A percentile compares a stretch with the other conserved stretches of the same genome.
Conservation (phyloP, 164 flowering plant genomes). For the grape (Vitis vinifera) region DNA sequence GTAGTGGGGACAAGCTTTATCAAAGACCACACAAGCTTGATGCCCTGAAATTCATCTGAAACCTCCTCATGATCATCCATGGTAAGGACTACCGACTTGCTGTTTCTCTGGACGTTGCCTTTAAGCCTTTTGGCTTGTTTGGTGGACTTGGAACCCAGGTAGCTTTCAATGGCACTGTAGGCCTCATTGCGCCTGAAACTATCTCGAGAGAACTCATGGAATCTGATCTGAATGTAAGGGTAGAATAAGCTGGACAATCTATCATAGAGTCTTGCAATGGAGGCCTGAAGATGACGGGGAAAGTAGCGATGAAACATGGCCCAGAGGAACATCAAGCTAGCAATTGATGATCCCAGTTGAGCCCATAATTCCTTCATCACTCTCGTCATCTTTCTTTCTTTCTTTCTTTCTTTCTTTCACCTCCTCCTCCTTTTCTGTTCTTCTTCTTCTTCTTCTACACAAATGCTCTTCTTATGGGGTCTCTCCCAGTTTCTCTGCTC, state of each 20-base stretch:
- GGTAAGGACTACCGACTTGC: neutral
- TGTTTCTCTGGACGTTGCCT: neutral
- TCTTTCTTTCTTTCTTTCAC: too few species aligned
- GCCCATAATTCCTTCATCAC: neutral
- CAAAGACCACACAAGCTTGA: neutral
- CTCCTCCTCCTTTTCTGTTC: too few species aligned
- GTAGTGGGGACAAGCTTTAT: neutral
- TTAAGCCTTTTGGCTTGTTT: neutral
- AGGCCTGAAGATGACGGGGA: neutral
- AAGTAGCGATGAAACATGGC: constrained; percentile 3
- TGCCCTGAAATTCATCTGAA: neutral
- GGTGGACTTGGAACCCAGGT: constrained; percentile 5
- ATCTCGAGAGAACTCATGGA: neutral
- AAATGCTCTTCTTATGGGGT: too few species aligned
- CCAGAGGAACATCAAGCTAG: constrained; percentile 3
- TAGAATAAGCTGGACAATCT: neutral
- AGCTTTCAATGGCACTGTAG: neutral
- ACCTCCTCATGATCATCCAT: constrained; percentile 5
- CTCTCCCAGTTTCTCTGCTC: too few species aligned
- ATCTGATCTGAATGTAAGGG: neutral
- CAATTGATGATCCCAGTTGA: neutral
- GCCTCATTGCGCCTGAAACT: neutral
- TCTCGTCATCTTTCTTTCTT: too few species aligned
- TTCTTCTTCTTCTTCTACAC: too few species aligned
- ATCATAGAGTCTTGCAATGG: neutral